phyloP scores from a whole-genome alignment of 305 asterid species.

The Euphrasia arctica region DNA sequence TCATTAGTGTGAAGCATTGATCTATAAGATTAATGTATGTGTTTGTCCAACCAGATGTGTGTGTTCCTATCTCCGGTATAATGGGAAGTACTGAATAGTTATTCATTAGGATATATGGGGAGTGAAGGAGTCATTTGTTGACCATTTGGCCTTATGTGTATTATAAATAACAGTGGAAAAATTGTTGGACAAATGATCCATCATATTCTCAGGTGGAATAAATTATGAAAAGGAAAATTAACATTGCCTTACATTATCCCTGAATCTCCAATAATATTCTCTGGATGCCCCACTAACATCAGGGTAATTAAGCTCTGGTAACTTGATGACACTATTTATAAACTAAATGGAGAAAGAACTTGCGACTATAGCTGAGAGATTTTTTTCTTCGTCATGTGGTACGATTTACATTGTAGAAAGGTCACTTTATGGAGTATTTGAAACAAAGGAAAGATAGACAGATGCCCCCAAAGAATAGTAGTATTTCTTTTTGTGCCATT shows the following conservation, averaged over 20 bases:
- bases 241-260: neutral
- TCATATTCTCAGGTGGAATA: too few species aligned
- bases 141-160: neutral
- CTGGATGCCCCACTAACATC: neutral
- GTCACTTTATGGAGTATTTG: neutral
- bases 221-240: too few species aligned
- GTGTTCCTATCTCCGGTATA: constrained; percentile 57
- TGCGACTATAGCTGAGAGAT: neutral
- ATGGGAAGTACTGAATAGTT: constrained; percentile 44
- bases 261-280: neutral
- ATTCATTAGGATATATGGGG: constrained; percentile 74
- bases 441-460: too few species aligned
- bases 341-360: neutral
- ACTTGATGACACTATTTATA: neutral
- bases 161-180: neutral
- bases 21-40: constrained; percentile 20
- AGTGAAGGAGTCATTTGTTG: constrained; percentile 35
- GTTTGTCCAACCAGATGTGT: constrained; percentile 51
- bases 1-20: neutral
- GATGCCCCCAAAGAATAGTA: too few species aligned
- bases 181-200: too few species aligned
- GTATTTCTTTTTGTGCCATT: too few species aligned
- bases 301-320: neutral
- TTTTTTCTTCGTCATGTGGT: neutral
- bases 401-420: neutral